Evolutionary conservation across 371 early-diverging fungal species (phyloP).

Genomic region (Apophysomyces trapeziformis): DNA sequence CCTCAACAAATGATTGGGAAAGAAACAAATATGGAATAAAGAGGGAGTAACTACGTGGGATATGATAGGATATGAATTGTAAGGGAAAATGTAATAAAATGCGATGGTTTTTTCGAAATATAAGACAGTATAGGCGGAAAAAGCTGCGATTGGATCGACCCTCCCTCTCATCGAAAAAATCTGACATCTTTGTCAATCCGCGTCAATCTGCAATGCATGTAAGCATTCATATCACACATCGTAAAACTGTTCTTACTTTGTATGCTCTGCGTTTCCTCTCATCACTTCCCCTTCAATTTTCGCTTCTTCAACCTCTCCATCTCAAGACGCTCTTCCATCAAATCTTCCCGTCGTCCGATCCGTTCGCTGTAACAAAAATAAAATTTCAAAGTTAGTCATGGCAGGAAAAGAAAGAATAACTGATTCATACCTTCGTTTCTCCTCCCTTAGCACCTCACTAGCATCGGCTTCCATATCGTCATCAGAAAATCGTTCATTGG

Average conservation of each 20-base stretch:
- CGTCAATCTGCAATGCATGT: not conserved
- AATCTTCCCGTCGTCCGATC: slow-evolving; percentile 57
- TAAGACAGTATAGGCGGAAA: not conserved
- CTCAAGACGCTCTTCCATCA: slow-evolving; percentile 64
- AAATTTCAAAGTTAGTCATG: slow-evolving; percentile 5
- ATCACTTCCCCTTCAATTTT: slow-evolving; percentile 40
- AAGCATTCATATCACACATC: not conserved
- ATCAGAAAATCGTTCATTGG: slow-evolving; percentile 57
- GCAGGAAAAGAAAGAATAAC: not conserved
- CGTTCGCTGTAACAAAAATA: slow-evolving; percentile 44
- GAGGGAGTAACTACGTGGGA: not conserved
- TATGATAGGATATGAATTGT: not conserved
- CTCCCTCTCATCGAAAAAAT: not conserved
- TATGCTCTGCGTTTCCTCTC: not conserved
- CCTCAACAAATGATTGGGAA: not conserved
- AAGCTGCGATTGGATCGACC: not conserved
- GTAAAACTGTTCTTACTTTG: not conserved
- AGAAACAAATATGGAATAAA: not conserved
- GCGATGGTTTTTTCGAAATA: slow-evolving; percentile 1
- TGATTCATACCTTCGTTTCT: slow-evolving; percentile 55
- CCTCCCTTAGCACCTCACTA: slow-evolving; percentile 60
- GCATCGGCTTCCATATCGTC: slow-evolving; percentile 69
- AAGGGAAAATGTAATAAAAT: not conserved
- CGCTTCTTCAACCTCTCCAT: slow-evolving; percentile 65
- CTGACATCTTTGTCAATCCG: not conserved